Evolutionary conservation across 2,329 filamentous ascomycete species (phyloP).

Genomic region (Onygena corvina): DNA sequence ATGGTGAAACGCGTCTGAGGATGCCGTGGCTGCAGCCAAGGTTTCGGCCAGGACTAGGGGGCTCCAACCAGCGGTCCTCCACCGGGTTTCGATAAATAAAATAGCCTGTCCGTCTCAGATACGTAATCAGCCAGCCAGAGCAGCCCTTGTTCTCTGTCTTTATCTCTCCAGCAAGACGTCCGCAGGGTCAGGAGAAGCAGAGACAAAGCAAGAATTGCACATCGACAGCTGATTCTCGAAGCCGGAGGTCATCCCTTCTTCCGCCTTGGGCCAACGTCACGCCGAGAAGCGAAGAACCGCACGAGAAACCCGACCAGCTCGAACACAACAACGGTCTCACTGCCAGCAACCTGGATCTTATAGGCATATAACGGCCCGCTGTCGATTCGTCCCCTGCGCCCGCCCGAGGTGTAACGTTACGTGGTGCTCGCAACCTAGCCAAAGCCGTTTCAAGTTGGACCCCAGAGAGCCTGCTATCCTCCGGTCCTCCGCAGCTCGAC

Average conservation of each 20-base stretch:
- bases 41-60: background rate
- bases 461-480: background rate
- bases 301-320: background rate
- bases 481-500: background rate
- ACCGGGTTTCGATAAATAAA: background rate
- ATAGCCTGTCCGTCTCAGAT: background rate
- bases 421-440: background rate
- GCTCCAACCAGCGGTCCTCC: conserved; percentile 1
- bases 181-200: background rate
- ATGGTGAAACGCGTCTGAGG: conserved; percentile 5
- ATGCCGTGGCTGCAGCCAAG: conserved; percentile 1
- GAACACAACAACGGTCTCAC: background rate
- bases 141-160: background rate
- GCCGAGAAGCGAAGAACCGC: background rate
- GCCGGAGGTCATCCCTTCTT: conserved; percentile 5
- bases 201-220: background rate
- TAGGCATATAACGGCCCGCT: too few relatives aligned
- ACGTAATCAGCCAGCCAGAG: background rate
- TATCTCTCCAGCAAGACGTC: background rate
- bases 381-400: background rate
- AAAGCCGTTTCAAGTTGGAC: conserved; percentile 4
- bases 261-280: conserved; percentile 1
- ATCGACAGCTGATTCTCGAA: background rate
- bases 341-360: too few relatives aligned
- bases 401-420: background rate